Conservation (phyloP, 306 rosid species). For the Datisca glomerata region DNA sequence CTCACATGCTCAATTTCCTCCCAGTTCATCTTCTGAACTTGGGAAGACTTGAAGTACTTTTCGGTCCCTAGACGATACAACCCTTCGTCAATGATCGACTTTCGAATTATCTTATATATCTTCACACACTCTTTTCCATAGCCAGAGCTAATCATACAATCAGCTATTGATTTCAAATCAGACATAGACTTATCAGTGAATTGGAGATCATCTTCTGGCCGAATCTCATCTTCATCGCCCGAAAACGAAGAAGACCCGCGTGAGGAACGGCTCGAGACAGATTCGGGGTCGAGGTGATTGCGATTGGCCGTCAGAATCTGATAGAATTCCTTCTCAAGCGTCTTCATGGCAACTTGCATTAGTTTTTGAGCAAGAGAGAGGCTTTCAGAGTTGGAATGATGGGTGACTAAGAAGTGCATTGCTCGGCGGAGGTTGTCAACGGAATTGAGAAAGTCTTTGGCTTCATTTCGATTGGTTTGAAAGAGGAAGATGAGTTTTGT, state of each 20-base stretch:
- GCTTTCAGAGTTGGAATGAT: slow-evolving; percentile 13
- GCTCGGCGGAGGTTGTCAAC: slow-evolving; percentile 19
- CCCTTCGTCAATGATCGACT: slow-evolving; percentile 34
- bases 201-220: slow-evolving; percentile 15
- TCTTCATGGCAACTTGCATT: slow-evolving; percentile 41
- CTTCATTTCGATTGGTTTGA: slow-evolving; percentile 23
- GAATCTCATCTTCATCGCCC: slow-evolving; percentile 9
- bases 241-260: slow-evolving; percentile 10
- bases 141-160: slow-evolving; percentile 44
- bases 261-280: slow-evolving; percentile 19
- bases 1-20: slow-evolving; percentile 15
- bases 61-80: slow-evolving; percentile 26
- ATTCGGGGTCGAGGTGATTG: slow-evolving; percentile 28
- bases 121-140: slow-evolving; percentile 38
- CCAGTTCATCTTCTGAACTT: slow-evolving; percentile 22
- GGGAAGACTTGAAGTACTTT: slow-evolving; percentile 24
- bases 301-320: slow-evolving; percentile 24
- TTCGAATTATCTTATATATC: slow-evolving; percentile 26
- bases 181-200: slow-evolving; percentile 19
- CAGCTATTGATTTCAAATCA: slow-evolving; percentile 38
- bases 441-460: slow-evolving; percentile 22
- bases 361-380: slow-evolving; percentile 33
- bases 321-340: slow-evolving; percentile 37
- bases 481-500: slow-evolving; percentile 24
- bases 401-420: slow-evolving; percentile 21